phyloP scores from a whole-genome alignment of 2,329 filamentous ascomycete genomes.

The Monascus ruber region DNA sequence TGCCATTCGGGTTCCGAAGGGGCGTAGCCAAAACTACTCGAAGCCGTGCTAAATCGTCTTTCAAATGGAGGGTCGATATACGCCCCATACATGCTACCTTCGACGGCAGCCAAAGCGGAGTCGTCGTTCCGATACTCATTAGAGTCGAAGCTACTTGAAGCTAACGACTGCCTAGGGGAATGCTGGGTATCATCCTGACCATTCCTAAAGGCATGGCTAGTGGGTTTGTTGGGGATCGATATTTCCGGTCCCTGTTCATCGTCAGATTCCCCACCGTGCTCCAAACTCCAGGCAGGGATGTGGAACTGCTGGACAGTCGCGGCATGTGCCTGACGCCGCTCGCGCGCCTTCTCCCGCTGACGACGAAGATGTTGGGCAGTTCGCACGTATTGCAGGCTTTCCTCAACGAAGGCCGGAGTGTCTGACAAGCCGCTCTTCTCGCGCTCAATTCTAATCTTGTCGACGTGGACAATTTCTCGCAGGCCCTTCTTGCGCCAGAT shows the following conservation, averaged over 20 bases:
- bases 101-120: slow-evolving; percentile 44
- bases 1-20: slow-evolving; percentile 34
- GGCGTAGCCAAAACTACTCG: slow-evolving; percentile 44
- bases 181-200: slow-evolving; percentile 40
- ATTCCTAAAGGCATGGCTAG: slow-evolving; percentile 16
- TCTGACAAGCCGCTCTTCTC: slow-evolving; percentile 66
- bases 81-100: slow-evolving; percentile 66
- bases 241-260: slow-evolving; percentile 30
- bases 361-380: slow-evolving; percentile 24
- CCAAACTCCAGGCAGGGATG: slow-evolving; percentile 69
- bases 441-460: slow-evolving; percentile 66
- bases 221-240: slow-evolving; percentile 20
- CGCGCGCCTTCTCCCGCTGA: slow-evolving; percentile 46
- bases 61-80: slow-evolving; percentile 53
- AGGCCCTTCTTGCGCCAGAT: slow-evolving; percentile 85
- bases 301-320: slow-evolving; percentile 40
- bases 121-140: slow-evolving; percentile 17
- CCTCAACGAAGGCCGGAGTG: slow-evolving; percentile 42
- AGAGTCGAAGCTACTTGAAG: slow-evolving; percentile 33
- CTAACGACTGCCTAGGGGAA: slow-evolving; percentile 42
- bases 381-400: slow-evolving; percentile 31
- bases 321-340: slow-evolving; percentile 49
- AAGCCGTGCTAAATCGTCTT: slow-evolving; percentile 68
- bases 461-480: slow-evolving; percentile 69
- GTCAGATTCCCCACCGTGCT: slow-evolving; percentile 56